These are phyloP conservation scores for Daldinia sp. DNA, from an alignment of 2,329 filamentous ascomycete genomes.

Conservation along the genomic window DNA sequence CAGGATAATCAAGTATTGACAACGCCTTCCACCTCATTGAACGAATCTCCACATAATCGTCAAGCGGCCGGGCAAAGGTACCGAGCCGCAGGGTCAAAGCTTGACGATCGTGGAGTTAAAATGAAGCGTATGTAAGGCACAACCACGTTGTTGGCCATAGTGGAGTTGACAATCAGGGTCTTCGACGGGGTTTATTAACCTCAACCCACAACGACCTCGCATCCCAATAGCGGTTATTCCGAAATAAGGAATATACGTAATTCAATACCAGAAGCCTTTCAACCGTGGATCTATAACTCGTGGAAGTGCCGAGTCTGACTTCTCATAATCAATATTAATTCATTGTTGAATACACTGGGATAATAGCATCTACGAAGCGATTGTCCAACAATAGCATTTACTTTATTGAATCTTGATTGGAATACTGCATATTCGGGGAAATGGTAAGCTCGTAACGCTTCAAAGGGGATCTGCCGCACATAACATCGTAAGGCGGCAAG, in stretches of 20 bases:
- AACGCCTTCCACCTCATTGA: neutral
- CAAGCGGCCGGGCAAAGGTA: neutral
- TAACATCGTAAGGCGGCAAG: neutral
- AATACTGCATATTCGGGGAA: neutral
- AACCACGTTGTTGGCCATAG: neutral
- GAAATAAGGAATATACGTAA: neutral
- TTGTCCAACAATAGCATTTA: neutral
- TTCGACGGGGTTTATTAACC: neutral
- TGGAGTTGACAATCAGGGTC: neutral
- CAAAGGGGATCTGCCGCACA: neutral
- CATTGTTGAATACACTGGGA: neutral
- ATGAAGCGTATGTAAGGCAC: neutral
- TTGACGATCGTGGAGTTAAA: neutral
- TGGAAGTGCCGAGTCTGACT: neutral
- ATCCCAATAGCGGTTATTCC: neutral
- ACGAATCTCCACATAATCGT: neutral
- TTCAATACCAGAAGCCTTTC: neutral
- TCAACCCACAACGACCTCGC: neutral
- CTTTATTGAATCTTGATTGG: neutral
- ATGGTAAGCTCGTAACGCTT: neutral
- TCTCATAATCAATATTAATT: neutral
- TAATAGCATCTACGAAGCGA: neutral
- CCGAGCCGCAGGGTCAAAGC: neutral
- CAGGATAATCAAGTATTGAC: neutral
- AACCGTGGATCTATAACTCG: neutral